Base-by-base conservation (phyloP, 345 rosid species). In the Aegle marmelos region DNA sequence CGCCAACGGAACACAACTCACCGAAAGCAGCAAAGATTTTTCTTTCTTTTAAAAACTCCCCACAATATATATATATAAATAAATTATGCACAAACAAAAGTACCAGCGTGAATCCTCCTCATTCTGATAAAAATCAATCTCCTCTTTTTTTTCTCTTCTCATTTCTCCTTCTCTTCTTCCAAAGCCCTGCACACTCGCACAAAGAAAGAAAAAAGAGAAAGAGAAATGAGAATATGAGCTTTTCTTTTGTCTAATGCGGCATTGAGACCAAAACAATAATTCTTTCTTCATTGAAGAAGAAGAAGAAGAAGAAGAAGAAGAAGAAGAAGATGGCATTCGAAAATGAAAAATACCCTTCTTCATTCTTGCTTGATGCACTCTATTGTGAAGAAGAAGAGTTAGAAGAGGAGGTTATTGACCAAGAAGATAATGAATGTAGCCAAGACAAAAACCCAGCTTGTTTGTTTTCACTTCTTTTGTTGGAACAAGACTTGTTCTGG, bases 401-500 rank as follows among this genome's bases (percentile, higher is more conserved):
- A n/a, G 92, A 71, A 58, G 79, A 78, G 39, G 93, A 82, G 31
- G 83, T 33, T 22, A 22, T 68, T 28, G 16, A 84, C 10, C 61
- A 79, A 48, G 64, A 22, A 71, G 83, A 54, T 59, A 70, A 30
- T 50, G 62, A 1, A 58, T 64, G 11, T 62, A 25, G 36, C 31
- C 61, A 60, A 68, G 78, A 2, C 28, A 54, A 62, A 39, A 50
- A 22, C 62, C 57, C 85, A 45, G 50, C 50, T 50, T 70, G 70
- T 70, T 69, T 83, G 8, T 83, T 79, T 21, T 87, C 92, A 28
- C 60, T 82, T 34, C 76, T 85, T 50, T 66, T 86, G 80, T 77
- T 88, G 19, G 91, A 86, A 21, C 98, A 90, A 67, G 94, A 93
- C 81, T 83, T 92, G 86, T 85, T 86, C 79, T 91, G 90, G 92